Conservation (phyloP, 768 basidiomycete genomes). For the Floccularia luteovirens region DNA sequence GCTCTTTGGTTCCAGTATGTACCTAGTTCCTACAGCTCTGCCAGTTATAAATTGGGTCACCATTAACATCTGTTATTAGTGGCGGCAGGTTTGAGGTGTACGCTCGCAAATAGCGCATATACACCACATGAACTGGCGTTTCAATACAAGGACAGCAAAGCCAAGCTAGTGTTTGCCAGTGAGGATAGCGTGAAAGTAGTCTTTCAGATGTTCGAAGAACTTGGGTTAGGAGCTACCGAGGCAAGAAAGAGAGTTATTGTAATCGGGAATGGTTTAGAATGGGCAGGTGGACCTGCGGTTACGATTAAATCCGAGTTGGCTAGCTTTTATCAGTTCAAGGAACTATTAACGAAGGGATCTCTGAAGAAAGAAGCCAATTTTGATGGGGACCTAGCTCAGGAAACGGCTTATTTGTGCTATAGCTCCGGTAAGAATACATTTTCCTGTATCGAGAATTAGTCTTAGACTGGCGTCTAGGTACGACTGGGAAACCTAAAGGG, state of each 20-base stretch:
- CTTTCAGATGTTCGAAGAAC: conserved; percentile 43
- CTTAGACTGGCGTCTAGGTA: conserved; percentile 30
- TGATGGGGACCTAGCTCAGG: conserved; percentile 40
- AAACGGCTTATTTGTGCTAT: conserved; percentile 63
- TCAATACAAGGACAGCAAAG: conserved; percentile 64
- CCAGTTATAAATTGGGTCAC: conserved; percentile 2
- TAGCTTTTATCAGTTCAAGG: conserved; percentile 31
- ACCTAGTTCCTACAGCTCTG: conserved; percentile 4
- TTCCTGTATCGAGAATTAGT: neutral
- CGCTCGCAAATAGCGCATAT: conserved; percentile 70
- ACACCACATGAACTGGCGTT: conserved; percentile 59
- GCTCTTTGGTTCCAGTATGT: conserved; percentile 40
- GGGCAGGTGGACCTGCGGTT: conserved; percentile 31
- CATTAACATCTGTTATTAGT: conserved; percentile 19
- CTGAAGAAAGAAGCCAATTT: conserved; percentile 48
- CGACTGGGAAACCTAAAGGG: conserved; percentile 75
- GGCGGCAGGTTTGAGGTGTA: conserved; percentile 61
- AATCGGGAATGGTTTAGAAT: conserved; percentile 37
- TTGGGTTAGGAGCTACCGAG: conserved; percentile 38
- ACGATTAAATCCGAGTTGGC: conserved; percentile 16
- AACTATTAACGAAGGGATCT: conserved; percentile 42
- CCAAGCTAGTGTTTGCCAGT: conserved; percentile 54
- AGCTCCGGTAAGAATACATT: conserved; percentile 21
- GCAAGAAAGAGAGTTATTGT: conserved; percentile 51
- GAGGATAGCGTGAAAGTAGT: conserved; percentile 54